phyloP scores from a whole-genome alignment of 371 early-diverging fungal genomes.

The Mucor lusitanicus region DNA sequence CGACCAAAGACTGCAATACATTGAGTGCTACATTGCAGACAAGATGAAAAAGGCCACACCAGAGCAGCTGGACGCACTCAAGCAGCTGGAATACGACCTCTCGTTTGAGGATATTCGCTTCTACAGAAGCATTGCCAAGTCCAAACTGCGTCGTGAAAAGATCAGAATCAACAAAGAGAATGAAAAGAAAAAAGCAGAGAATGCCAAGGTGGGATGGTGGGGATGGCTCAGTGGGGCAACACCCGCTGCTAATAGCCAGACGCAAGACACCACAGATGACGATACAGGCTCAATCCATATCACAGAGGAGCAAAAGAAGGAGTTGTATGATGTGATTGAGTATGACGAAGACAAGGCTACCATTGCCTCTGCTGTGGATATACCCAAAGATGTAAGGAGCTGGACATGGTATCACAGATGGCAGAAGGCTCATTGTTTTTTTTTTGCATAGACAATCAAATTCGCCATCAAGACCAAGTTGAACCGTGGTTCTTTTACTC shows the following conservation, averaged over 20 bases:
- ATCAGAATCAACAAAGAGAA: constrained; percentile 41
- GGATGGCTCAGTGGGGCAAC: constrained; percentile 22
- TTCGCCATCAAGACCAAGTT: constrained; percentile 63
- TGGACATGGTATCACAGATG: no score
- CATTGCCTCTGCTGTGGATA: constrained; percentile 56
- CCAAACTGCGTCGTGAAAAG: constrained; percentile 61
- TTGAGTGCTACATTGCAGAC: constrained; percentile 61
- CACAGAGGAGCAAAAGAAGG: constrained; percentile 66
- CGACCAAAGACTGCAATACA: constrained; percentile 69
- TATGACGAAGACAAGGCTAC: constrained; percentile 70
- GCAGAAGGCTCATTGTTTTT: no score
- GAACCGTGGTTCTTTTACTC: constrained; percentile 71
- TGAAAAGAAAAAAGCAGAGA: constrained; percentile 35
- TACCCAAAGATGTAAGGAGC: constrained; percentile 71
- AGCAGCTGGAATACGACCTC: constrained; percentile 64
- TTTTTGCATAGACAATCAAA: constrained; percentile 48
- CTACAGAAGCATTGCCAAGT: constrained; percentile 71
- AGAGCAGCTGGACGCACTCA: constrained; percentile 46
- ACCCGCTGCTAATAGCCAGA: not conserved
- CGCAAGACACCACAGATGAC: constrained; percentile 3
- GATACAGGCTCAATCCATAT: constrained; percentile 25
- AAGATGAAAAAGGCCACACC: constrained; percentile 45
- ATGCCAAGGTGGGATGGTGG: constrained; percentile 54
- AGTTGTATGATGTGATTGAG: constrained; percentile 82
- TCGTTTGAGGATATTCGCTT: constrained; percentile 80